These are phyloP conservation scores for Voacanga thouarsii DNA, from an alignment of 257 asterid species.

Conservation along the genomic window DNA sequence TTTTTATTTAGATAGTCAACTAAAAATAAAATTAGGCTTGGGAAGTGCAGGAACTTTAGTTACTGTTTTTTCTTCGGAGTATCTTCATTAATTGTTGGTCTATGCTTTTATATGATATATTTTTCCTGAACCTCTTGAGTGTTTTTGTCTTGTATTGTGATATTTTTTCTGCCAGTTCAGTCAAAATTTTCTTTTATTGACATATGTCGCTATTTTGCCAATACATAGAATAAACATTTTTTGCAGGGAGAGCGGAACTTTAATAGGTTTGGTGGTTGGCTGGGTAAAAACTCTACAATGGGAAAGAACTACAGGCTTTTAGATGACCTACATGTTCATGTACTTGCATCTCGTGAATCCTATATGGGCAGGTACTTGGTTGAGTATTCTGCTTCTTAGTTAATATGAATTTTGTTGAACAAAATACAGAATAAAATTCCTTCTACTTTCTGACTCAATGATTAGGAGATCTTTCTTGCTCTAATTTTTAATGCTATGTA, in stretches of 20 bases:
- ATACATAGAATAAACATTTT: not conserved
- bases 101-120: not conserved
- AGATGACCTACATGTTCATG: slow-evolving; percentile 91
- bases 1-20: not conserved
- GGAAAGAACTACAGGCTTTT: slow-evolving; percentile 81
- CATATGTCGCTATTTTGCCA: not conserved
- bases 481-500: not conserved
- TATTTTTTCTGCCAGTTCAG: not conserved
- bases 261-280: slow-evolving; percentile 98
- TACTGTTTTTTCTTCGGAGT: not conserved
- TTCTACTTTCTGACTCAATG: not conserved
- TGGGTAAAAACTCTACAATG: slow-evolving; percentile 91
- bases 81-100: not conserved
- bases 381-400: not conserved
- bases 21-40: not conserved
- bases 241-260: slow-evolving; percentile 90
- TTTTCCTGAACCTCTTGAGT: not conserved
- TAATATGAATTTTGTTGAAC: not conserved
- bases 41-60: not conserved
- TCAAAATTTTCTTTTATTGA: not conserved
- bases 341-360: slow-evolving; percentile 85
- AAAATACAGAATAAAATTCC: slow-evolving; percentile 2
- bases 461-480: not conserved
- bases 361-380: slow-evolving; percentile 68
- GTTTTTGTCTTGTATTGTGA: slow-evolving; percentile 2